phyloP scores from a whole-genome alignment of 2,329 filamentous ascomycete species.

The Ophiognomonia clavigignenti-juglandacearum region DNA sequence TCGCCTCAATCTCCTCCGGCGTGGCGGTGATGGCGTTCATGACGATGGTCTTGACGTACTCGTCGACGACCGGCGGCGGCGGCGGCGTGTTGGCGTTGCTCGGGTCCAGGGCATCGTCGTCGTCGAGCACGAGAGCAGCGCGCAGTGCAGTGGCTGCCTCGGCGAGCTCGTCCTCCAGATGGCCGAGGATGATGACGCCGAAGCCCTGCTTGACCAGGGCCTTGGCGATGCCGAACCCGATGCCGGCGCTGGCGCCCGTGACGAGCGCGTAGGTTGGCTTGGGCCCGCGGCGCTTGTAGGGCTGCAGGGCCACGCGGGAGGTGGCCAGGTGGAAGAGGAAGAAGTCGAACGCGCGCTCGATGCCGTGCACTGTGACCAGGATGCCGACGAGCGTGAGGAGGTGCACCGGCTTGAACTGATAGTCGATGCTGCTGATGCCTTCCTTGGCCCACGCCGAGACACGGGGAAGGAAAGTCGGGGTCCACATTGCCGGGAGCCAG shows the following conservation, averaged over 20 bases:
- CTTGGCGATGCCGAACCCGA: conserved; percentile 29
- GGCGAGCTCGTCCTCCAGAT: conserved; percentile 25
- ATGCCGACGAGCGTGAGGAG: conserved; percentile 18
- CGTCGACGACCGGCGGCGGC: conserved; percentile 13
- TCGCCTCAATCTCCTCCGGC: conserved; percentile 21
- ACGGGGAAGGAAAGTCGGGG: not conserved
- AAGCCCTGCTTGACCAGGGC: conserved; percentile 29
- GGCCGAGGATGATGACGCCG: conserved; percentile 28
- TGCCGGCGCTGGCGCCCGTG: conserved; percentile 30
- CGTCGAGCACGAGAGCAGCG: conserved; percentile 1
- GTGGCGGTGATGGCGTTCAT: conserved; percentile 25
- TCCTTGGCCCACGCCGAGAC: not conserved
- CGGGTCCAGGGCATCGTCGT: not conserved
- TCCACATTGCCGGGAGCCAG: not conserved
- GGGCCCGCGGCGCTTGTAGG: conserved; percentile 21
- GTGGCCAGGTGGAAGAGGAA: conserved; percentile 20
- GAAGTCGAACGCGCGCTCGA: conserved; percentile 15
- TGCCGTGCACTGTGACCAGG: conserved; percentile 13
- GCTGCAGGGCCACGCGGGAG: conserved; percentile 18
- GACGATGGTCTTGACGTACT: conserved; percentile 25
- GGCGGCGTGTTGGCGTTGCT: not conserved
- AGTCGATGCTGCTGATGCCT: not conserved
- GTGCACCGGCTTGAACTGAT: not conserved
- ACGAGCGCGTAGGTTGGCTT: conserved; percentile 26
- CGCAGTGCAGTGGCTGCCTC: conserved; percentile 22